These are phyloP conservation scores for Porogramme epimiltina DNA, from an alignment of 1,284 basidiomycete species.

Conservation along the genomic window DNA sequence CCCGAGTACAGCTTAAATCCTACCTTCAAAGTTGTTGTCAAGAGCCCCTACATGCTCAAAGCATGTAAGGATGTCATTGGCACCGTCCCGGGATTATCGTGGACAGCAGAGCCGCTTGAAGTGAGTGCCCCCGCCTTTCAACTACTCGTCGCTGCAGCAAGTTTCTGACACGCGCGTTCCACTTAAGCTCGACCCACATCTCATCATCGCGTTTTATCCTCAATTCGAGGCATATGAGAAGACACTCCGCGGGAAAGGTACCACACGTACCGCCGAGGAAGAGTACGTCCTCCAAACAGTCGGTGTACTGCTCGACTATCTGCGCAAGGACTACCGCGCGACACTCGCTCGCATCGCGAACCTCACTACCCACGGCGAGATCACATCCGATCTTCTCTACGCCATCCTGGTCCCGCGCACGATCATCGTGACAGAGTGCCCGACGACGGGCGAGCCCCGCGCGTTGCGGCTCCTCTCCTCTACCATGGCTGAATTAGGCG, in stretches of 20 bases:
- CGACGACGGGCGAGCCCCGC: constrained; percentile 40
- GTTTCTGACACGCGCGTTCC: not conserved
- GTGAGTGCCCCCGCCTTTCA: constrained; percentile 28
- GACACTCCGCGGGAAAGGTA: constrained; percentile 37
- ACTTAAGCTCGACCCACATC: constrained; percentile 56
- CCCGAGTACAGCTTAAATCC: constrained; percentile 39
- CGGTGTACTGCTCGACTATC: constrained; percentile 35
- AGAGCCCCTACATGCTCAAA: constrained; percentile 55
- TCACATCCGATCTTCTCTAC: constrained; percentile 55
- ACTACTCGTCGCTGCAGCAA: constrained; percentile 33
- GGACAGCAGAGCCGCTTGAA: constrained; percentile 54
- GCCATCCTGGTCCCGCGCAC: constrained; percentile 16
- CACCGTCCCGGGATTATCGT: constrained; percentile 55
- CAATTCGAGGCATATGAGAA: constrained; percentile 47
- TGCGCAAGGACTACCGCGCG: constrained; percentile 49
- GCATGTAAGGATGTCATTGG: constrained; percentile 56
- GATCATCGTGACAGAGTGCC: constrained; percentile 13
- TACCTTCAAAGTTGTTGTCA: constrained; percentile 53
- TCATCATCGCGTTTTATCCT: constrained; percentile 52
- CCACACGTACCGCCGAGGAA: constrained; percentile 36
- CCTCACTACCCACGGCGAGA: constrained; percentile 52
- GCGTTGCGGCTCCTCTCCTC: constrained; percentile 45
- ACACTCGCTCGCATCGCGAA: constrained; percentile 47
- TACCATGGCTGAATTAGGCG: constrained; percentile 27
- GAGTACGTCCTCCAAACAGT: constrained; percentile 43